Evolutionary conservation across 257 asterid genomes (phyloP).

Genomic region (Plectranthus barbatus): DNA sequence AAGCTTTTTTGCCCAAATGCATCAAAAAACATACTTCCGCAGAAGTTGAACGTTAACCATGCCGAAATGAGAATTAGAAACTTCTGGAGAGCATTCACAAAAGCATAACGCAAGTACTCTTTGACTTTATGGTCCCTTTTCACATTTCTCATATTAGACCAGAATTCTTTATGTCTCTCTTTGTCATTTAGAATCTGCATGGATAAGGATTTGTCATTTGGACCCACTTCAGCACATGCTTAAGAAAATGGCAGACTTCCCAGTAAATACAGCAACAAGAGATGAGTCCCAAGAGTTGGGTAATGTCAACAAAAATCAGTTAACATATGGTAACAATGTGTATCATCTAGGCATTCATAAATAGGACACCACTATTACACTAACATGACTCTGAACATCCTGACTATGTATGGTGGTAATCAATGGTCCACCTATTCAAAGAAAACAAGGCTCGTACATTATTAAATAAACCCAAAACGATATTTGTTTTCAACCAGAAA

Average conservation of each 20-base stretch:
- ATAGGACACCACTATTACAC: neutral
- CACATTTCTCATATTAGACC: slow-evolving; percentile 59
- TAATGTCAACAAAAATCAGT: neutral
- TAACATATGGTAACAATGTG: neutral
- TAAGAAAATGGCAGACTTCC: slow-evolving; percentile 3
- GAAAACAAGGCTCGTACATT: neutral
- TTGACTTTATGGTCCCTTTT: slow-evolving; percentile 51
- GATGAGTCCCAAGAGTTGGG: slow-evolving; percentile 1
- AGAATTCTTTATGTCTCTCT: slow-evolving; percentile 49
- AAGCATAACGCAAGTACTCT: slow-evolving; percentile 28
- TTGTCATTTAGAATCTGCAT: slow-evolving; percentile 68
- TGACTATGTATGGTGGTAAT: too few species aligned
- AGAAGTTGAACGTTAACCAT: neutral
- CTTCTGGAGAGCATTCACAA: slow-evolving; percentile 14
- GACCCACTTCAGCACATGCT: slow-evolving; percentile 20
- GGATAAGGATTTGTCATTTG: slow-evolving; percentile 36
- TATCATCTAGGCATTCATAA: neutral
- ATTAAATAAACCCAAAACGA: neutral
- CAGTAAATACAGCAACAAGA: neutral
- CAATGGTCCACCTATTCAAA: too few species aligned
- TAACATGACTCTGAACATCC: neutral
- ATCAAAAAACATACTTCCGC: neutral
- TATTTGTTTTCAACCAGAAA: too few species aligned
- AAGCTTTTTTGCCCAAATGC: slow-evolving; percentile 14
- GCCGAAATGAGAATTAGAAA: neutral